Conservation (phyloP, 2,329 filamentous ascomycete species). For the Arachnomyces sp. region DNA sequence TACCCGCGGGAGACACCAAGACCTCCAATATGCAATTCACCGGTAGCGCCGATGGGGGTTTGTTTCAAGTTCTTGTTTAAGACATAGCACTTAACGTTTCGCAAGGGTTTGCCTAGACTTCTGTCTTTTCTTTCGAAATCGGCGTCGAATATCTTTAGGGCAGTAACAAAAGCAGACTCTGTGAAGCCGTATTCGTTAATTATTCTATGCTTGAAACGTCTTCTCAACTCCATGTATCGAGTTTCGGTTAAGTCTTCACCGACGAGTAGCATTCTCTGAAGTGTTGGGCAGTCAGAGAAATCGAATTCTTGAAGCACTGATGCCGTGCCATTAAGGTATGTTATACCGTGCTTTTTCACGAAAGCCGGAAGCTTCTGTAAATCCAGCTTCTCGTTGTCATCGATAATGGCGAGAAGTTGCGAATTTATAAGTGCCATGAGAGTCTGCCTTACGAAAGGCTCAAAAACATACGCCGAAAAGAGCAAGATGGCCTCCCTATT, state of each 20-base stretch:
- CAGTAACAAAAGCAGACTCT: constrained; percentile 12
- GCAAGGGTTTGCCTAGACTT: constrained; percentile 9
- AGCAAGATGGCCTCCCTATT: constrained; percentile 5
- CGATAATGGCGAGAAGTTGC: constrained; percentile 1
- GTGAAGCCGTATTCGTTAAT: constrained; percentile 15
- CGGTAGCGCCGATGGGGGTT: constrained; percentile 11
- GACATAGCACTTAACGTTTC: constrained; percentile 8
- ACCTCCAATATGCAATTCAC: constrained; percentile 12
- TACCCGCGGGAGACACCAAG: constrained; percentile 13
- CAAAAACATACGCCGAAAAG: constrained; percentile 1
- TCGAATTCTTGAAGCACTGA: constrained; percentile 1
- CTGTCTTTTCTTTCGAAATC: constrained; percentile 6
- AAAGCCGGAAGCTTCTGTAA: not conserved
- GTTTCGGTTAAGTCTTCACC: constrained; percentile 12
- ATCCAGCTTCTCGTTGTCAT: not conserved
- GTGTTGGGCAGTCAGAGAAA: constrained; percentile 5
- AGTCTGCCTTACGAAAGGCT: constrained; percentile 1
- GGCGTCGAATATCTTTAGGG: constrained; percentile 5
- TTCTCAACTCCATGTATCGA: constrained; percentile 6
- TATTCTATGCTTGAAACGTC: constrained; percentile 4
- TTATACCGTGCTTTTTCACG: not conserved
- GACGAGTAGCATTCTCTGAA: constrained; percentile 7
- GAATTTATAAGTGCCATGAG: constrained; percentile 1
- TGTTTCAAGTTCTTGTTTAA: constrained; percentile 8
- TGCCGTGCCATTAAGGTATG: not conserved